Conservation (phyloP, 2,329 filamentous ascomycete species). For the Colletotrichum nymphaeae region DNA sequence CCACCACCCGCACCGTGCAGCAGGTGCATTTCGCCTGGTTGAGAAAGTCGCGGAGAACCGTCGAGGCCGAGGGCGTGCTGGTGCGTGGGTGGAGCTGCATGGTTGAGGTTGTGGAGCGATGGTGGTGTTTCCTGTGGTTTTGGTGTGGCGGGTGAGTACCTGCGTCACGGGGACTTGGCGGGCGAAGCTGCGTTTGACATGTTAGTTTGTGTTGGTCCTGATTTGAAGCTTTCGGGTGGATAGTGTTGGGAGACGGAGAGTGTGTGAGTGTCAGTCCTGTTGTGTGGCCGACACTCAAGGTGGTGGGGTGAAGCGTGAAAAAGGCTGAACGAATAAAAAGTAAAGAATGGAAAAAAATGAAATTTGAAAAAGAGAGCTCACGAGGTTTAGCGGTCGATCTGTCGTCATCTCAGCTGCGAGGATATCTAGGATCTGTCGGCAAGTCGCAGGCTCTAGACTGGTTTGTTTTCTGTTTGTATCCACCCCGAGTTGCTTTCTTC, state of each 20-base stretch:
- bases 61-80: conserved; percentile 31
- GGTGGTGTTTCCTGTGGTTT: background rate
- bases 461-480: background rate
- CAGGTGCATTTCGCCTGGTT: conserved; percentile 29
- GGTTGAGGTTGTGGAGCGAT: background rate
- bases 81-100: conserved; percentile 35
- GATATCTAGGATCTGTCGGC: background rate
- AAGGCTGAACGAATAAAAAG: background rate
- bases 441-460: background rate
- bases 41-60: conserved; percentile 33
- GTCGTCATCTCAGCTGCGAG: conserved; percentile 22
- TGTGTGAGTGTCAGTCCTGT: too few species aligned
- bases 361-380: conserved; percentile 7
- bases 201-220: background rate
- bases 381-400: background rate
- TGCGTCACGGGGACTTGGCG: background rate
- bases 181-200: background rate
- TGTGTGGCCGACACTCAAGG: background rate
- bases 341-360: background rate
- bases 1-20: conserved; percentile 36
- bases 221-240: too few species aligned
- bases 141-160: background rate
- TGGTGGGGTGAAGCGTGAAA: background rate
- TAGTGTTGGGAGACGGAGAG: background rate
- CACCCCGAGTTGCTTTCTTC: background rate